Evolutionary conservation across 1,284 basidiomycete genomes (phyloP), one percentile per base, ranked within the genome.

Genomic region (Puccinia triticina): DNA sequence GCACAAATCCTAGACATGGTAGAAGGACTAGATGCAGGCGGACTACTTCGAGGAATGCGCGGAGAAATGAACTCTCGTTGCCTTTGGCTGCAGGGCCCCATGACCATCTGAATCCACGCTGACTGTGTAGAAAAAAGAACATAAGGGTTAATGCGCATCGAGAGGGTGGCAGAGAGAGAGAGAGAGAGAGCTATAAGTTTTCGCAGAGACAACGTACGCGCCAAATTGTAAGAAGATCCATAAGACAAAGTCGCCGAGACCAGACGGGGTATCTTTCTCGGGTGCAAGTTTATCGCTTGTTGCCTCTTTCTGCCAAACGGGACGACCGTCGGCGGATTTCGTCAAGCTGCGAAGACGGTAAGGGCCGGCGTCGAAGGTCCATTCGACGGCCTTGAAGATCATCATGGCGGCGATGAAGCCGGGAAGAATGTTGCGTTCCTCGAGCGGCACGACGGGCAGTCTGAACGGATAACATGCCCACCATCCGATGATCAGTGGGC

Each of bases 61-160:
- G 32, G 4, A 23, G 21, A 18, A 69, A 55, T 14, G 64, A 34
- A 21, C n/a, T 43, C 23, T 53, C 23, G 32, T 71, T 79, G 40
- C 50, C 77, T 71, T 55, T 67, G 46, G 32, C 37, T 23, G 61
- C 50, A 18, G 66, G 48, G 23, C 50, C 66, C 77, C 77, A 79
- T 50, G 61, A 66, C 48, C 59, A 78, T 71, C 66, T 43, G 11
- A 69, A 57, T 43, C 77, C 77, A 18, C 77, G 66, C 29, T n/a
- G 16, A 29, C 77, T 79, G 37, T 32, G 18, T 59, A 10, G 26
- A 61, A n/a, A 16, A 14, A 72, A 26, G n/a, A n/a, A n/a, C n/a
- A n/a, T n/a, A n/a, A n/a, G n/a, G 23, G 16, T 32, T 10, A 21
- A 48, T 48, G 34, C 8, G 26, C 0, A 71, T 10, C 3, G 26